phyloP scores from a whole-genome alignment of 192 early-diverging fungal species.

The Chytriomyces sp. region DNA sequence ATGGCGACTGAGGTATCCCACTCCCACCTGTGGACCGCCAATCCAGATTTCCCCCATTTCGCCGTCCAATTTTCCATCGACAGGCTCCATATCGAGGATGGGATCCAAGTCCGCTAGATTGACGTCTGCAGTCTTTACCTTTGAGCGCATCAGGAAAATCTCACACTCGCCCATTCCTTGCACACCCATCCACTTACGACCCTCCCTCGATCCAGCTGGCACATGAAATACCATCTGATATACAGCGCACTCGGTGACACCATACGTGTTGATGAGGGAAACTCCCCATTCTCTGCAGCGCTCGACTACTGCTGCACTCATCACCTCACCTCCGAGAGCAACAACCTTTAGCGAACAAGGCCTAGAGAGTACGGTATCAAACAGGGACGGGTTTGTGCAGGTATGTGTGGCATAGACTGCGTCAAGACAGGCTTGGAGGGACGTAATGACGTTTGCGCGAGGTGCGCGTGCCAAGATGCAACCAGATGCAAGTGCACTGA shows the following conservation, averaged over 20 bases:
- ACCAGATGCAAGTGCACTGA: conserved; percentile 30
- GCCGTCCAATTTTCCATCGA: not conserved
- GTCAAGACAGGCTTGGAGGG: conserved; percentile 19
- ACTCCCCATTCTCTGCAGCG: conserved; percentile 22
- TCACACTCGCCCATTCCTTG: conserved; percentile 14
- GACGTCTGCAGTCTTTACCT: not conserved
- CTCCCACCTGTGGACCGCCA: conserved; percentile 29
- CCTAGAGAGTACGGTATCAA: conserved; percentile 28
- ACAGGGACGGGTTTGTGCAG: conserved; percentile 39
- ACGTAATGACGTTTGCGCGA: conserved; percentile 4
- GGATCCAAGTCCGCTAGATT: conserved; percentile 2
- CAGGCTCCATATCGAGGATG: not conserved
- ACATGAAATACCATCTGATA: conserved; percentile 33
- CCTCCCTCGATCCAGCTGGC: too few relatives aligned
- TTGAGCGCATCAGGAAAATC: conserved; percentile 33
- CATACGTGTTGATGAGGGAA: conserved; percentile 44
- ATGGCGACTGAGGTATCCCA: conserved; percentile 29
- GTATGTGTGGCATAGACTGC: conserved; percentile 30
- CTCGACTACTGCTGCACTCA: conserved; percentile 23
- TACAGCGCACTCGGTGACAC: conserved; percentile 45
- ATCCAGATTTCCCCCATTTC: conserved; percentile 34
- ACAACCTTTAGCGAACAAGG: conserved; percentile 21
- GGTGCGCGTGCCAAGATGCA: conserved; percentile 27
- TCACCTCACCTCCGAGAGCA: conserved; percentile 44
- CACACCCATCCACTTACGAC: conserved; percentile 30